These are phyloP conservation scores for Limonium bicolor DNA, from an alignment of 148 eudicot species.

Conservation along the genomic window DNA sequence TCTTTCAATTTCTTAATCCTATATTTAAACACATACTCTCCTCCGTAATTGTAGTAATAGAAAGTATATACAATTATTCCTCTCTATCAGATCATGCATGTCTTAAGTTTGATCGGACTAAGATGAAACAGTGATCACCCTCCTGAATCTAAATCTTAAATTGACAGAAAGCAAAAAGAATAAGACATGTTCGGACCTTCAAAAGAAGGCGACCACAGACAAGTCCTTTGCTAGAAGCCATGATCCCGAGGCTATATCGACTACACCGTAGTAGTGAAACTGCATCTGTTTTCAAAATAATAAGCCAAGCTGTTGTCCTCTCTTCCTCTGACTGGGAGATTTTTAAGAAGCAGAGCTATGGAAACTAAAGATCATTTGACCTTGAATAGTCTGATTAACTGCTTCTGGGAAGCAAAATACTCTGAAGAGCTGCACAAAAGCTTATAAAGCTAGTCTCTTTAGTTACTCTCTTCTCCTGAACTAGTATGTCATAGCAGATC, in stretches of 20 bases:
- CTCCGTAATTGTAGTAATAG: too few species aligned
- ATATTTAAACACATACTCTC: too few species aligned
- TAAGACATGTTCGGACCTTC: conserved; percentile 33
- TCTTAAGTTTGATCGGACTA: too few species aligned
- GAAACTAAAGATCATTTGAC: conserved; percentile 13
- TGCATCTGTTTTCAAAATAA: conserved; percentile 36
- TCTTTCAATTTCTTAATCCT: too few species aligned
- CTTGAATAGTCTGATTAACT: conserved; percentile 79
- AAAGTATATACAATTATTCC: too few species aligned
- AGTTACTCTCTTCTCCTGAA: conserved; percentile 76
- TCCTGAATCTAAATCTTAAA: too few species aligned
- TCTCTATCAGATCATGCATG: too few species aligned
- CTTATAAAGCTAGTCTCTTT: conserved; percentile 77
- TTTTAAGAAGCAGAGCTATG: conserved; percentile 4
- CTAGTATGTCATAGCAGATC: conserved; percentile 67
- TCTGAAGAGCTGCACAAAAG: conserved; percentile 74
- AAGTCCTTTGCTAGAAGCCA: conserved; percentile 94
- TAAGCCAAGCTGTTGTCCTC: background rate
- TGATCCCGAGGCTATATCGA: conserved; percentile 85
- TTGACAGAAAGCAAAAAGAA: too few species aligned
- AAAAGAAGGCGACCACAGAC: conserved; percentile 74
- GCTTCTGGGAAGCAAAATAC: conserved; percentile 64
- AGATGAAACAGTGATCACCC: too few species aligned
- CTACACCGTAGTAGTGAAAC: conserved; percentile 95
- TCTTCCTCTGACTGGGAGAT: background rate